A percentile compares a stretch with the other conserved stretches of the same genome.
phyloP scores from a whole-genome alignment of 768 basidiomycete species.

The Kwoniella dendrophila region DNA sequence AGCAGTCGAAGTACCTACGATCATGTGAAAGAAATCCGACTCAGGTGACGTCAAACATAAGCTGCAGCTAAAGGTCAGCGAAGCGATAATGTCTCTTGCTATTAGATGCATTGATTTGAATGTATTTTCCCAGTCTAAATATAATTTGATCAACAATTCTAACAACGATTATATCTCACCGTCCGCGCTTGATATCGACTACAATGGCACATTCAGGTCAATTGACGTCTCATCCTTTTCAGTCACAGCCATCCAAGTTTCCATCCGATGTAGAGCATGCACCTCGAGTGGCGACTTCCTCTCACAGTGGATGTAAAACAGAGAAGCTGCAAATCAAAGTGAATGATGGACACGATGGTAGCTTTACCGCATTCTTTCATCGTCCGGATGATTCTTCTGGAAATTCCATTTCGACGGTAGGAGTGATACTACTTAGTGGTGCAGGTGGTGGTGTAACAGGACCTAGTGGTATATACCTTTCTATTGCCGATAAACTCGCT shows the following conservation, averaged over 20 bases:
- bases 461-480: constrained; percentile 1
- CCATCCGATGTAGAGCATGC: background rate
- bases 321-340: background rate
- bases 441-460: background rate
- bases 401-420: background rate
- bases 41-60: background rate
- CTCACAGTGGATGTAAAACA: background rate
- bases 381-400: background rate
- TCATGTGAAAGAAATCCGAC: background rate
- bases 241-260: background rate
- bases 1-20: too few relatives aligned
- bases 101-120: too few relatives aligned
- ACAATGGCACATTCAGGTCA: too few relatives aligned
- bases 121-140: too few relatives aligned
- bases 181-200: background rate
- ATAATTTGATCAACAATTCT: background rate
- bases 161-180: background rate
- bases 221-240: background rate
- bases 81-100: too few relatives aligned
- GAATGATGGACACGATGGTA: background rate
- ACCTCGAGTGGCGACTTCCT: background rate
- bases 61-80: too few relatives aligned
- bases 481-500: background rate
- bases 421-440: background rate
- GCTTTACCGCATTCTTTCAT: background rate